Evolutionary conservation across 371 early-diverging fungal genomes (phyloP).

Genomic region (Caulochytrium protostelioides): DNA sequence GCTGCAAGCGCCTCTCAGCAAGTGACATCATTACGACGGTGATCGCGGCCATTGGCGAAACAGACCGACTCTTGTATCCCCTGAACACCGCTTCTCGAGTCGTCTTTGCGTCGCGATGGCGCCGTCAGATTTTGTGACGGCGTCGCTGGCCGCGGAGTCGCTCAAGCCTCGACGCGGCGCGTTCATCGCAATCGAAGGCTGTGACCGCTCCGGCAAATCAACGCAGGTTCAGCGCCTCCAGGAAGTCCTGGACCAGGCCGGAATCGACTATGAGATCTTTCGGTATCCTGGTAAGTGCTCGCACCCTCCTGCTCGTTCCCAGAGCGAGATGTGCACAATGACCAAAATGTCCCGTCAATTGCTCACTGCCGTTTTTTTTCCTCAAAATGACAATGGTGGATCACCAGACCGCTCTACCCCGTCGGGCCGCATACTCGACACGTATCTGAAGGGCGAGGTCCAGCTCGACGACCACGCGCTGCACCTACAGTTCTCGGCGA

Average conservation of each 20-base stretch:
- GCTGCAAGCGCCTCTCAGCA: too few species aligned
- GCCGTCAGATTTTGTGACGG: too few species aligned
- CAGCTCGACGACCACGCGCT: slow-evolving; percentile 65
- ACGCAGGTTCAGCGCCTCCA: slow-evolving; percentile 60
- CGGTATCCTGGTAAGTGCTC: slow-evolving; percentile 48
- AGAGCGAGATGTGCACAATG: too few species aligned
- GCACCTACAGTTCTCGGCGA: slow-evolving; percentile 90
- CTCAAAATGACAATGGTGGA: slow-evolving; percentile 2
- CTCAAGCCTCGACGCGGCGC: too few species aligned
- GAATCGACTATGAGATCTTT: slow-evolving; percentile 23
- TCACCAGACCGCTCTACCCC: slow-evolving; percentile 64
- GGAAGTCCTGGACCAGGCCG: slow-evolving; percentile 24
- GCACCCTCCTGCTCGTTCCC: neutral
- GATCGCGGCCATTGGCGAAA: too few species aligned
- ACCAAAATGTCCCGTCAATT: neutral
- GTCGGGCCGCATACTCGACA: slow-evolving; percentile 79
- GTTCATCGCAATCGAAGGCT: slow-evolving; percentile 91
- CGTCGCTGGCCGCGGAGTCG: too few species aligned
- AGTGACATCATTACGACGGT: too few species aligned
- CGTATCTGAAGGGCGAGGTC: slow-evolving; percentile 45
- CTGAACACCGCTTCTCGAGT: too few species aligned
- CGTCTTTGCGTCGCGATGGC: too few species aligned
- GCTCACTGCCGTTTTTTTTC: neutral
- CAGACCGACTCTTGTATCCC: too few species aligned
- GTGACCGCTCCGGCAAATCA: slow-evolving; percentile 89